Evolutionary conservation across 2,329 filamentous ascomycete genomes (phyloP).

Genomic region (Diaporthe eres): DNA sequence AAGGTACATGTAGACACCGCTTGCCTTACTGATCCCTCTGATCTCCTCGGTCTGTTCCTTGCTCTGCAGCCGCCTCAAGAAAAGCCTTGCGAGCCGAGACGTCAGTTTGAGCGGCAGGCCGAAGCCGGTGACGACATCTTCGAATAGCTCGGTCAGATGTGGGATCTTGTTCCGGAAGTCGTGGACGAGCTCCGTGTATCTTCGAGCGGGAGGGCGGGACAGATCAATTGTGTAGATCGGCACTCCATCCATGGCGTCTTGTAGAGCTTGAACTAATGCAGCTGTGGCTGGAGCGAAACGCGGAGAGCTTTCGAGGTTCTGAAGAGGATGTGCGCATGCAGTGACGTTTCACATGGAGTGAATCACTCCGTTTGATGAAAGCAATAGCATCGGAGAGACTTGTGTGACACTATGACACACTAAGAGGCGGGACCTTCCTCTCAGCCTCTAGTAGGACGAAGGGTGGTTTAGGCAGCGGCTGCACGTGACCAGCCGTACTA

Average conservation of each 20-base stretch:
- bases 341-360: neutral
- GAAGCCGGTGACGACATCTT: neutral
- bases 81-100: slow-evolving; percentile 16
- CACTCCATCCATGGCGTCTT: neutral
- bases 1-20: slow-evolving; percentile 69
- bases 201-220: neutral
- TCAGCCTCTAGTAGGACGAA: neutral
- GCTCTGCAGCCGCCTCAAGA: slow-evolving; percentile 65
- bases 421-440: neutral
- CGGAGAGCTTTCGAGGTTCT: no score
- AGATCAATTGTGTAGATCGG: slow-evolving; percentile 7
- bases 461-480: slow-evolving; percentile 3
- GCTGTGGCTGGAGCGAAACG: neutral
- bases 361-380: neutral
- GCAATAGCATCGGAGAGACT: neutral
- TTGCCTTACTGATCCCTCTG: slow-evolving; percentile 66
- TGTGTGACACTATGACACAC: neutral
- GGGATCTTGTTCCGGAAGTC: slow-evolving; percentile 22
- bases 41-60: slow-evolving; percentile 73
- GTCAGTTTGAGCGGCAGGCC: neutral
- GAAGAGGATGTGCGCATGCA: neutral
- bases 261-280: no score
- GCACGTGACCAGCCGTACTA: neutral
- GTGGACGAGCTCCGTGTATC: neutral
- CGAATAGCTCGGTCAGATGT: neutral